Base-by-base conservation (phyloP, 352 stramenopile species). In the Pythium phragmiticola region DNA sequence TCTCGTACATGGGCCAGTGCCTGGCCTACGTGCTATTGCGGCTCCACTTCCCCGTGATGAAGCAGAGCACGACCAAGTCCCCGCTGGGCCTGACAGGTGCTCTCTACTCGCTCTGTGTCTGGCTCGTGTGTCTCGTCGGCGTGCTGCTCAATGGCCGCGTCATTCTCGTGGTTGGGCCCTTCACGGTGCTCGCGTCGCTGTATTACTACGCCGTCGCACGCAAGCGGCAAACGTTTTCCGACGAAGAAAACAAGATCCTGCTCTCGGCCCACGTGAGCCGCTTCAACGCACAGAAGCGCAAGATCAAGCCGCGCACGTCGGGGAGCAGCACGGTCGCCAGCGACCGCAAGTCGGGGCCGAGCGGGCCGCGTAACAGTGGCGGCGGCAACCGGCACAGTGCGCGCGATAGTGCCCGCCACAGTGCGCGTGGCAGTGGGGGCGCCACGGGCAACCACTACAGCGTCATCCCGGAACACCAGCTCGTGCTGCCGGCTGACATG, bases 1-100 rank as follows among this genome's bases (percentile, higher is more conserved):
- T 69, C 13, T 62, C 66, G 9, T 73, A 73, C 50, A 41, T 56
- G 3, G 63, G 60, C 0, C 66, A 73, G 56, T 73, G 66, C 46
- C n/a, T 69, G 36, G 61, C 39, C 0, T 68, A 68, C 47, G 62
- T 68, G 34, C 21, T 42, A 1, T 46, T 68, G n/a, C 30, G 45
- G 42, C 23, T 66, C 33, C 23, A 50, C 17, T 57, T 51, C 45
- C 58, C 59, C 17, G 13, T 47, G 17, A 56, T 57, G 36, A 60
- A 53, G 39, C 41, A 68, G 33, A 60, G 60, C 47, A 43, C 60
- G 26, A 65, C 56, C 55, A 57, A 66, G 21, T 69, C 43, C 33
- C 66, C 66, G 26, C 51, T 73, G 3, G 66, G 66, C 19, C 43
- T 65, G 2, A 21, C 36, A 0, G 66, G 66, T 3, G 66, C 60